Conservation (phyloP, 2,329 filamentous ascomycete genomes). For the Penicillium sp. region DNA sequence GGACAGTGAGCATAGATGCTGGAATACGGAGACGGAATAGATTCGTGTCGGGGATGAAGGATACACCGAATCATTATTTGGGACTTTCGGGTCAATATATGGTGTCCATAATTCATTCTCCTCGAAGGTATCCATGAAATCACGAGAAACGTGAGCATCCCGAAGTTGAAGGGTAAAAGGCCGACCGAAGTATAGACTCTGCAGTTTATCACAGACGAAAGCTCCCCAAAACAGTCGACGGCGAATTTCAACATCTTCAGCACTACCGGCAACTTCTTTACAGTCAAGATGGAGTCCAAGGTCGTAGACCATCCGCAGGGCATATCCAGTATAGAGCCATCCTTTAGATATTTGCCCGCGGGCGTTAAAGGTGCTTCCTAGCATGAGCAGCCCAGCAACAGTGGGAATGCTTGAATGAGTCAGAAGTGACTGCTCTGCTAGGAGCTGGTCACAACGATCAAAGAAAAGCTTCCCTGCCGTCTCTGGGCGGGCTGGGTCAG, state of each 20-base stretch:
- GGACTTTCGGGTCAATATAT: constrained; percentile 1
- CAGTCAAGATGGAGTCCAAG: constrained; percentile 41
- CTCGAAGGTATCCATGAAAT: constrained; percentile 32
- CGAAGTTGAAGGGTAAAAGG: constrained; percentile 40
- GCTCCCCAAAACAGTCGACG: constrained; percentile 35
- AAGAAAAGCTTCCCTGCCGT: constrained; percentile 41
- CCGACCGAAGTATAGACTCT: constrained; percentile 56
- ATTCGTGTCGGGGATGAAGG: constrained; percentile 8
- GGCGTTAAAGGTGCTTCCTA: constrained; percentile 23
- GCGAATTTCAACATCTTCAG: constrained; percentile 29
- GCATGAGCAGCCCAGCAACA: constrained; percentile 34
- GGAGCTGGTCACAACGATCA: constrained; percentile 37
- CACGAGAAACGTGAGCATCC: constrained; percentile 29
- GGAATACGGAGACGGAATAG: constrained; percentile 39
- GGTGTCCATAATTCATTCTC: constrained; percentile 28
- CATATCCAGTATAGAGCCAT: constrained; percentile 45
- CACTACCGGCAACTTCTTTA: constrained; percentile 9
- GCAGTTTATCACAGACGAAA: constrained; percentile 51
- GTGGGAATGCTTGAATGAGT: constrained; percentile 40
- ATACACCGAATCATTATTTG: constrained; percentile 11
- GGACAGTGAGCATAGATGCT: constrained; percentile 36
- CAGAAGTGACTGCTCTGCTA: constrained; percentile 35
- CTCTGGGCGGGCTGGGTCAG: constrained; percentile 34
- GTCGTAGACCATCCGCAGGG: constrained; percentile 44
- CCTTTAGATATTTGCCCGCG: constrained; percentile 28